Evolutionary conservation across 768 basidiomycete species (phyloP).

Genomic region (Pleurotus pulmonarius): DNA sequence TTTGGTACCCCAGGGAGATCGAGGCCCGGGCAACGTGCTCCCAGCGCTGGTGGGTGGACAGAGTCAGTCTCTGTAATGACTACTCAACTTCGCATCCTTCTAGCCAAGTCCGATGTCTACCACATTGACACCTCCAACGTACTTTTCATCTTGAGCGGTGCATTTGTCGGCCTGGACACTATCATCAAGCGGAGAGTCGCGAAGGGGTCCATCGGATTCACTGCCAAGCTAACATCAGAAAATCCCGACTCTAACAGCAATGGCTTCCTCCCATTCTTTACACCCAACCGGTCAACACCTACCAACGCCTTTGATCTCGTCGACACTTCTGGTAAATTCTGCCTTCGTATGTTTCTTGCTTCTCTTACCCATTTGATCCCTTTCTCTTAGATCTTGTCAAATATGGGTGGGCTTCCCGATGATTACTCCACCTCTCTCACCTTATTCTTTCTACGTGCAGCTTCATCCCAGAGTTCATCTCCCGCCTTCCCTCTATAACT

Average conservation of each 20-base stretch:
- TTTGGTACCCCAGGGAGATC: slow-evolving; percentile 42
- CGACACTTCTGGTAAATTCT: slow-evolving; percentile 60
- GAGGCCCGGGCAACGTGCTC: slow-evolving; percentile 46
- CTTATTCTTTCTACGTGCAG: slow-evolving; percentile 28
- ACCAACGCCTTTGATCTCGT: slow-evolving; percentile 61
- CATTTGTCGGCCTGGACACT: slow-evolving; percentile 88
- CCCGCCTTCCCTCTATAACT: slow-evolving; percentile 89
- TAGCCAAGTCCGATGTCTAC: slow-evolving; percentile 62
- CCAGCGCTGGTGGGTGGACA: slow-evolving; percentile 29
- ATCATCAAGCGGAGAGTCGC: slow-evolving; percentile 76
- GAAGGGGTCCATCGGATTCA: slow-evolving; percentile 94
- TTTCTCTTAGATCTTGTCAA: slow-evolving; percentile 66
- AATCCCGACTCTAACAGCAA: slow-evolving; percentile 25
- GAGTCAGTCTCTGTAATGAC: not conserved
- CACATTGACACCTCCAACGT: slow-evolving; percentile 88
- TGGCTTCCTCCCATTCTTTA: slow-evolving; percentile 65
- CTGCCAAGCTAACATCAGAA: slow-evolving; percentile 36
- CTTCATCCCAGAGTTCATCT: slow-evolving; percentile 94
- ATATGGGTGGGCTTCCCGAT: slow-evolving; percentile 56
- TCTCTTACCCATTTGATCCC: not conserved
- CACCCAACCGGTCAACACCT: slow-evolving; percentile 59
- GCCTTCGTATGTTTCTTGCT: not conserved
- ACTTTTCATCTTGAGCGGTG: slow-evolving; percentile 92
- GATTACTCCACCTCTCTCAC: not conserved
- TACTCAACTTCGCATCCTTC: not conserved